Conservation (phyloP, 2,329 filamentous ascomycete genomes). For the Phaeoacremonium minimum region DNA sequence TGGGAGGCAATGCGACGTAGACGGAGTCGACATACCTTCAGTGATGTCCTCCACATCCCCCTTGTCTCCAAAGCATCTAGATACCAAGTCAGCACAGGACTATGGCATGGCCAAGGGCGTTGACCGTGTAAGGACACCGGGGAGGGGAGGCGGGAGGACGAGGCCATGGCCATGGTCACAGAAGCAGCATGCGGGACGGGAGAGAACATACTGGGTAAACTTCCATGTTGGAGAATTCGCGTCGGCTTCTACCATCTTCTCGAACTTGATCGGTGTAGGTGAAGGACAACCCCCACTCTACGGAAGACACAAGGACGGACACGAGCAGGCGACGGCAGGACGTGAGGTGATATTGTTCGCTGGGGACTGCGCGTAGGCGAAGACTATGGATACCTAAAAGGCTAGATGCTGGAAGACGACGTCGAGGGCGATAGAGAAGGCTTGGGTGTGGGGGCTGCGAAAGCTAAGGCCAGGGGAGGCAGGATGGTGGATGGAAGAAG, state of each 20-base stretch:
- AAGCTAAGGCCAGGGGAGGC: conserved; percentile 11
- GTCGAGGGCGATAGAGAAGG: no score
- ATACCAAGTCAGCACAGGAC: conserved; percentile 20
- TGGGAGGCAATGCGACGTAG: no score
- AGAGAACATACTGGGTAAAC: conserved; percentile 85
- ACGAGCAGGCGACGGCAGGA: background rate
- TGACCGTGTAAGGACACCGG: no score
- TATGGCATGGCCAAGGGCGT: no score
- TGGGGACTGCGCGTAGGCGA: background rate
- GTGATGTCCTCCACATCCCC: conserved; percentile 99
- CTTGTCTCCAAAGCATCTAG: conserved; percentile 98
- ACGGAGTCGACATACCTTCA: conserved; percentile 50
- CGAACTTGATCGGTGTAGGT: conserved; percentile 17
- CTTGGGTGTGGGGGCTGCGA: no score
- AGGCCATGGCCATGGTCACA: background rate
- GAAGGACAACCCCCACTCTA: conserved; percentile 18
- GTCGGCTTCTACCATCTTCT: conserved; percentile 95
- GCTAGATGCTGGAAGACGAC: no score
- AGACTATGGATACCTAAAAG: no score
- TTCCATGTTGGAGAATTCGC: conserved; percentile 96
- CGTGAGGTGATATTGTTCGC: background rate
- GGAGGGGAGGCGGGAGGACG: background rate
- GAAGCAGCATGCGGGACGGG: conserved; percentile 6
- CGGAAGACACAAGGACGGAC: conserved; percentile 4
- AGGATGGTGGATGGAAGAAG: conserved; percentile 6